Evolutionary conservation across 805 yeast genomes (phyloP).

Genomic region (Metschnikowia bowlesiae): DNA sequence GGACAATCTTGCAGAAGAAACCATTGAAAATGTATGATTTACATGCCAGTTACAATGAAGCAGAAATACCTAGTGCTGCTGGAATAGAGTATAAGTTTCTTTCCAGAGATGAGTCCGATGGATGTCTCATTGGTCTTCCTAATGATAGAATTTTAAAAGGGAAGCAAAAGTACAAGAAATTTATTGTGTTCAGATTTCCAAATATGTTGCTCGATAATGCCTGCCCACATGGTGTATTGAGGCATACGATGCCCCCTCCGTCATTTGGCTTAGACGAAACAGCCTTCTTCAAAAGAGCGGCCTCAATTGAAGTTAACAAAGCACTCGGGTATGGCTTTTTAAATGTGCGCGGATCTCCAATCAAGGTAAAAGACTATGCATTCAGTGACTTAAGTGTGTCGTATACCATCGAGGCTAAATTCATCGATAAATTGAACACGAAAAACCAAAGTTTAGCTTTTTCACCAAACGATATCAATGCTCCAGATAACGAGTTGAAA

Average conservation of each 20-base stretch:
- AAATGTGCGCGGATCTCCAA: slow-evolving; percentile 48
- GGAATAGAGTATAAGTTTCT: slow-evolving; percentile 43
- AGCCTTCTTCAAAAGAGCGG: slow-evolving; percentile 33
- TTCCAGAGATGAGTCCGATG: slow-evolving; percentile 43
- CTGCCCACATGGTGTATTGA: slow-evolving; percentile 41
- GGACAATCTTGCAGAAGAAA: slow-evolving; percentile 40
- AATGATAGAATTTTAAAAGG: slow-evolving; percentile 48
- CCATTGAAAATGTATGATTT: slow-evolving; percentile 58
- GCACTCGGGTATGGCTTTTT: slow-evolving; percentile 54
- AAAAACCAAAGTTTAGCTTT: slow-evolving; percentile 27
- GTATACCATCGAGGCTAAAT: slow-evolving; percentile 51
- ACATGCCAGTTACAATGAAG: slow-evolving; percentile 51
- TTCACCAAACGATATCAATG: slow-evolving; percentile 35
- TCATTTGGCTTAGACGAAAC: slow-evolving; percentile 39
- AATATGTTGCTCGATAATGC: slow-evolving; percentile 47
- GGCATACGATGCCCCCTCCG: slow-evolving; percentile 43
- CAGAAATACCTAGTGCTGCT: slow-evolving; percentile 49
- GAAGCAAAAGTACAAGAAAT: slow-evolving; percentile 49
- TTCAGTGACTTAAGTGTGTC: slow-evolving; percentile 43
- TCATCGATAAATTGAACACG: slow-evolving; percentile 43
- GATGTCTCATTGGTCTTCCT: slow-evolving; percentile 46
- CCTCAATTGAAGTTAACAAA: slow-evolving; percentile 31
- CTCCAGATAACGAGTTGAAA: slow-evolving; percentile 27
- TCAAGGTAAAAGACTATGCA: slow-evolving; percentile 45
- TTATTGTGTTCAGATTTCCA: slow-evolving; percentile 57